Percentiles rank a stretch among this genome's conserved stretches.
phyloP scores from a whole-genome alignment of 352 stramenopile species.

The Pythium pectinolyticum region DNA sequence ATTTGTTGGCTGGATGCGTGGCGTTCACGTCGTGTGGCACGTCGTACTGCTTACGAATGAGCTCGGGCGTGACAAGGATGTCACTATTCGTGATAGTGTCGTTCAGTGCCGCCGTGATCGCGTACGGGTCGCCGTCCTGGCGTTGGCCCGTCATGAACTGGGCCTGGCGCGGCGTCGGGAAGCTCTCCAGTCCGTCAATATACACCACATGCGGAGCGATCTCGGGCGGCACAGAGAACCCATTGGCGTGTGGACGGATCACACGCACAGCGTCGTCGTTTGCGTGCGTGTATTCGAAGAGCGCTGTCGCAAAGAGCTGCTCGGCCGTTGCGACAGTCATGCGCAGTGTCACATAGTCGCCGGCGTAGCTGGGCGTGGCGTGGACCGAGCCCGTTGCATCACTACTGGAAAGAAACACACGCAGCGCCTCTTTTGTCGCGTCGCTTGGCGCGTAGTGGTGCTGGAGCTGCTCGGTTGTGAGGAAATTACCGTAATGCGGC shows the following conservation, averaged over 20 bases:
- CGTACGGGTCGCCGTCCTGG: constrained; percentile 40
- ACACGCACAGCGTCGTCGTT: constrained; percentile 34
- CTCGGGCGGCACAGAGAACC: constrained; percentile 39
- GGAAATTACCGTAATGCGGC: constrained; percentile 49
- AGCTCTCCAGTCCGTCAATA: constrained; percentile 70
- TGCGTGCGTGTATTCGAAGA: constrained; percentile 51
- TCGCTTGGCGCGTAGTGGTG: constrained; percentile 41
- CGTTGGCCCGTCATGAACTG: constrained; percentile 28
- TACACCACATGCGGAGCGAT: constrained; percentile 51
- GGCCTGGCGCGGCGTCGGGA: constrained; percentile 68
- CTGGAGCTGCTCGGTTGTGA: constrained; percentile 33
- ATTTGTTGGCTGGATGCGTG: constrained; percentile 36
- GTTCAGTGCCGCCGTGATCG: constrained; percentile 30
- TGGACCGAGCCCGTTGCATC: constrained; percentile 17
- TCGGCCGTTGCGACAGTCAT: constrained; percentile 47
- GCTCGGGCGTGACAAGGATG: constrained; percentile 34
- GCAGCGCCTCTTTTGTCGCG: constrained; percentile 23
- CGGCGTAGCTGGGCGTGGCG: constrained; percentile 20
- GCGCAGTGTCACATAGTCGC: constrained; percentile 52
- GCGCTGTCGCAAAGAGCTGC: constrained; percentile 45
- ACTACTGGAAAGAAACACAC: constrained; percentile 19
- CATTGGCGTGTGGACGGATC: constrained; percentile 36
- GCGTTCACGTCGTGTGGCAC: constrained; percentile 40
- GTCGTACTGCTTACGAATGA: constrained; percentile 62
- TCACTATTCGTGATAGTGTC: constrained; percentile 18